Evolutionary conservation across 139 green algal species (phyloP).

Genomic region (Cymbomonas tetramitiformis): DNA sequence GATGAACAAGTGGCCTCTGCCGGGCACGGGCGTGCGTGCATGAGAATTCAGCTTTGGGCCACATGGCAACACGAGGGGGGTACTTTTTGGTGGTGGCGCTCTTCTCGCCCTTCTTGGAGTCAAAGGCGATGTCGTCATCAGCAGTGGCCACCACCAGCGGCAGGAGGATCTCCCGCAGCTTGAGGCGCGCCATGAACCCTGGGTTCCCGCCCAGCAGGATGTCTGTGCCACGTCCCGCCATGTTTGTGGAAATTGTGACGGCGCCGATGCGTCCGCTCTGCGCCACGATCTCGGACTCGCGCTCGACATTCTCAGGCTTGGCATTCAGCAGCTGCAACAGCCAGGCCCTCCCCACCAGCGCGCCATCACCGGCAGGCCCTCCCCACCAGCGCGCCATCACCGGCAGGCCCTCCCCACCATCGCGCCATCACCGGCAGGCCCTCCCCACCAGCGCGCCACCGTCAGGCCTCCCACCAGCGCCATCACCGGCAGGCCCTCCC

Average conservation of each 20-base stretch:
- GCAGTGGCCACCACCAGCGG: conserved; percentile 36
- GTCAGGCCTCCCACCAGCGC: no score
- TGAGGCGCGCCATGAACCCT: conserved; percentile 76
- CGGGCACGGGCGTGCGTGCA: no score
- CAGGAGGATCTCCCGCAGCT: conserved; percentile 81
- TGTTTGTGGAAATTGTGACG: conserved; percentile 63
- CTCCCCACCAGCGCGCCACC: no score
- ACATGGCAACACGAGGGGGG: no score
- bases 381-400: no score
- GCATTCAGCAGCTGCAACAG: conserved; percentile 23
- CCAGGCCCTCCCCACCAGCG: no score
- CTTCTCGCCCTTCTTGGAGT: conserved; percentile 26
- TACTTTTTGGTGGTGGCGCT: conserved; percentile 29
- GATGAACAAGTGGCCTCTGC: no score
- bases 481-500: no score
- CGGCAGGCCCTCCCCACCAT: no score
- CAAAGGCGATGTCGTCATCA: conserved; percentile 29
- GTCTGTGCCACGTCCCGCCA: conserved; percentile 64
- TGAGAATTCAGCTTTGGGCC: no score
- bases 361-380: no score
- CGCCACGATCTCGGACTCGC: conserved; percentile 54
- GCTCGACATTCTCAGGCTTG: conserved; percentile 45
- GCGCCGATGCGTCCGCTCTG: conserved; percentile 44
- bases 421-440: no score
- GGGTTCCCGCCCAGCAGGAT: conserved; percentile 65